Evolutionary conservation across 306 rosid species (phyloP).

Genomic region (Erythrophleum fordii): DNA sequence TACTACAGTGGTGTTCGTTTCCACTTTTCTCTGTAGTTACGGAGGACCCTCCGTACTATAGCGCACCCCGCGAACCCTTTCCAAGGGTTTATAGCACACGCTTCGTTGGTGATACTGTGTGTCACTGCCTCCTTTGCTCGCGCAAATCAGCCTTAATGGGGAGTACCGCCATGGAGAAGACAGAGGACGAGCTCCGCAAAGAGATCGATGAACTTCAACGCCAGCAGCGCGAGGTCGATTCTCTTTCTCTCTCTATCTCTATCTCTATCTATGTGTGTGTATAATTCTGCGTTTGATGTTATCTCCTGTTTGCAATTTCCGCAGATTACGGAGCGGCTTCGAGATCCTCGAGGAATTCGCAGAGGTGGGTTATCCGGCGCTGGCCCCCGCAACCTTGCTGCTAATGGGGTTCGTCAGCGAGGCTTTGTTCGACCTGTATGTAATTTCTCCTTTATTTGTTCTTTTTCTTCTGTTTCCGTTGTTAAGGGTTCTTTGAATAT

Average conservation of each 20-base stretch:
- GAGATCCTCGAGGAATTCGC: conserved; percentile 97
- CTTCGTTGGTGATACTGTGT: neutral
- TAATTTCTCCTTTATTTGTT: neutral
- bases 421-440: conserved; percentile 69
- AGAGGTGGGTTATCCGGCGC: conserved; percentile 62
- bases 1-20: too few species aligned
- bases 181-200: conserved; percentile 80
- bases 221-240: conserved; percentile 86
- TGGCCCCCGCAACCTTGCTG: conserved; percentile 62
- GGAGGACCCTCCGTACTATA: neutral
- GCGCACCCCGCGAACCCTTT: neutral
- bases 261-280: neutral
- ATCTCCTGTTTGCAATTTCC: neutral
- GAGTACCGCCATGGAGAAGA: conserved; percentile 70
- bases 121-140: neutral
- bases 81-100: conserved; percentile 4
- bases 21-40: too few species aligned
- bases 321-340: conserved; percentile 90
- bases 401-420: conserved; percentile 76
- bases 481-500: neutral
- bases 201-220: conserved; percentile 98
- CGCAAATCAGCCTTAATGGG: conserved; percentile 47
- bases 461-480: neutral
- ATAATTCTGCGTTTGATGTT: neutral
- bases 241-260: neutral